These are phyloP conservation scores for Blastobotrys capitulatus DNA, from an alignment of 1,139 yeast species.

Conservation along the genomic window DNA sequence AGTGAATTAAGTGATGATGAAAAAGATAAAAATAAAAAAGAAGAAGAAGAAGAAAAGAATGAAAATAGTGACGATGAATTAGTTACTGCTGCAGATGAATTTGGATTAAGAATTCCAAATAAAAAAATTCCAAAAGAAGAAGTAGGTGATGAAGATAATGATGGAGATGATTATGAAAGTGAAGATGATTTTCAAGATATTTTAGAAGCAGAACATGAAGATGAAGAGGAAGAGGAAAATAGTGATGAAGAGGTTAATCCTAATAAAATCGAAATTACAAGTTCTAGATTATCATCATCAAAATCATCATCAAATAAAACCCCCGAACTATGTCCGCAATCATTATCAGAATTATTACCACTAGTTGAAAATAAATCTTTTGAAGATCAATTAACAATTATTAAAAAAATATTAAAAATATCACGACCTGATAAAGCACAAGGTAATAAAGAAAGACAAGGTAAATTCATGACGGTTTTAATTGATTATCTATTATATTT, in stretches of 20 bases:
- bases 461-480: slow-evolving; percentile 56
- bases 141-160: slow-evolving; percentile 10
- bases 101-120: slow-evolving; percentile 21
- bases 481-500: slow-evolving; percentile 57
- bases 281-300: neutral
- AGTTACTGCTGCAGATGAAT: slow-evolving; percentile 22
- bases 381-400: slow-evolving; percentile 43
- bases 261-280: neutral
- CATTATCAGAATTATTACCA: slow-evolving; percentile 46
- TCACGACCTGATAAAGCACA: slow-evolving; percentile 74
- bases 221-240: neutral
- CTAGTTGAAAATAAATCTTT: slow-evolving; percentile 38
- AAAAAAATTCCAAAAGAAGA: slow-evolving; percentile 21
- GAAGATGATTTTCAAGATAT: slow-evolving; percentile 7
- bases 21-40: slow-evolving; percentile 17
- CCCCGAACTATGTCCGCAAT: slow-evolving; percentile 40
- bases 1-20: slow-evolving; percentile 18
- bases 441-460: slow-evolving; percentile 77
- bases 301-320: neutral
- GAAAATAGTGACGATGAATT: slow-evolving; percentile 9
- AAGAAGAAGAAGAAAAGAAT: slow-evolving; percentile 14
- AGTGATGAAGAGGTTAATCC: neutral
- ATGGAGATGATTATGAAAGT: neutral
- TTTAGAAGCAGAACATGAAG: neutral
- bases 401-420: slow-evolving; percentile 51